Evolutionary conservation across 441 rosid species (phyloP).

Genomic region (Raphanus hybrid): DNA sequence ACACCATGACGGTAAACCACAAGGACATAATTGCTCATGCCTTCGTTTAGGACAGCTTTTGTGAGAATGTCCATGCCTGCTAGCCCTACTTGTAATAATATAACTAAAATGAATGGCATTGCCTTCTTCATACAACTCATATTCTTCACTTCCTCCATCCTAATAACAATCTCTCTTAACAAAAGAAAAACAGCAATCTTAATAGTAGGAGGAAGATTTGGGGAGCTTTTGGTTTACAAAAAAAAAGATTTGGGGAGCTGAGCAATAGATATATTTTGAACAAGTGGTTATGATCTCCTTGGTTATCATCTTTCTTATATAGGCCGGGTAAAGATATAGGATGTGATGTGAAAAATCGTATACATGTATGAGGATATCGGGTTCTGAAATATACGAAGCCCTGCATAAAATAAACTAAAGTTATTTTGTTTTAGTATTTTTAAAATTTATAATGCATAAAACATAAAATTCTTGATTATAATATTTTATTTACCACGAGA

Average conservation of each 20-base stretch:
- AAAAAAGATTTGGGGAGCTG: not conserved
- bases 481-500: not conserved
- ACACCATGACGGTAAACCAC: constrained; percentile 80
- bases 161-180: not conserved
- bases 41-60: constrained; percentile 73
- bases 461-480: not conserved
- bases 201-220: not conserved
- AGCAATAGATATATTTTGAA: not conserved
- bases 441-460: not conserved
- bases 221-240: too few relatives aligned
- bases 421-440: too few relatives aligned
- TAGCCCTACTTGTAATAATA: constrained; percentile 69
- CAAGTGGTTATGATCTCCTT: not conserved
- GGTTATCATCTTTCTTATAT: not conserved
- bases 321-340: not conserved
- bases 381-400: not conserved
- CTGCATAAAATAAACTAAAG: not conserved
- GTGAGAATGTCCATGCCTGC: constrained; percentile 84
- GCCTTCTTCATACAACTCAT: constrained; percentile 31
- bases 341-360: not conserved
- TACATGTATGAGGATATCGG: not conserved
- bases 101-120: constrained; percentile 64
- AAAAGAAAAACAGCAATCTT: not conserved
- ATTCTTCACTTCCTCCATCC: constrained; percentile 1
- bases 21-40: constrained; percentile 83